Evolutionary conservation across 257 asterid species (phyloP).

Genomic region (Salvia rosmarinus): DNA sequence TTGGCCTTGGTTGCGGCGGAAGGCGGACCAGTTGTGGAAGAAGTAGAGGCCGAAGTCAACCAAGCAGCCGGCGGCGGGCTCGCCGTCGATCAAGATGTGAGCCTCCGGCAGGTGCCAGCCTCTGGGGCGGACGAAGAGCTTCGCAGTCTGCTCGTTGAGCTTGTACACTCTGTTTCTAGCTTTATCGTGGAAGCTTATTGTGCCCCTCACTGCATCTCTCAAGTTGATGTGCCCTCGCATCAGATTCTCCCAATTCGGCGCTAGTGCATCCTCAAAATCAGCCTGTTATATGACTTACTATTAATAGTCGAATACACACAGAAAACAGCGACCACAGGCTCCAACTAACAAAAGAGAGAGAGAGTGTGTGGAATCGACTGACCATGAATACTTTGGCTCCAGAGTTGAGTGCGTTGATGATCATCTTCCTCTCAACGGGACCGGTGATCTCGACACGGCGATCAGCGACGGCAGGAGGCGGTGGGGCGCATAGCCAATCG

Average conservation of each 20-base stretch:
- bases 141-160: conserved; percentile 74
- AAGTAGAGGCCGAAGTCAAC: conserved; percentile 94
- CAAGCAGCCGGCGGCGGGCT: conserved; percentile 80
- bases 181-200: conserved; percentile 72
- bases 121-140: conserved; percentile 96
- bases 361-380: no score
- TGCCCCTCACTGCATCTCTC: conserved; percentile 84
- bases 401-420: conserved; percentile 94
- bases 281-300: conserved; percentile 48
- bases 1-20: conserved; percentile 68
- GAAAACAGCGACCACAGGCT: no score
- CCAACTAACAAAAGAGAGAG: no score
- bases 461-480: conserved; percentile 81
- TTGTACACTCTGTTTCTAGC: conserved; percentile 76
- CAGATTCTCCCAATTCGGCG: conserved; percentile 93
- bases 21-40: conserved; percentile 66
- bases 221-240: conserved; percentile 83
- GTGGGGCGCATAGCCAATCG: conserved; percentile 75
- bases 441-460: conserved; percentile 96
- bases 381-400: conserved; percentile 99
- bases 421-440: conserved; percentile 94
- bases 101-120: conserved; percentile 98
- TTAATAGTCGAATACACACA: no score
- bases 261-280: conserved; percentile 92
- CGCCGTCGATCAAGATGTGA: conserved; percentile 88